These are phyloP conservation scores for Daedaleopsis sinensis DNA, from an alignment of 768 basidiomycete species.

Conservation along the genomic window DNA sequence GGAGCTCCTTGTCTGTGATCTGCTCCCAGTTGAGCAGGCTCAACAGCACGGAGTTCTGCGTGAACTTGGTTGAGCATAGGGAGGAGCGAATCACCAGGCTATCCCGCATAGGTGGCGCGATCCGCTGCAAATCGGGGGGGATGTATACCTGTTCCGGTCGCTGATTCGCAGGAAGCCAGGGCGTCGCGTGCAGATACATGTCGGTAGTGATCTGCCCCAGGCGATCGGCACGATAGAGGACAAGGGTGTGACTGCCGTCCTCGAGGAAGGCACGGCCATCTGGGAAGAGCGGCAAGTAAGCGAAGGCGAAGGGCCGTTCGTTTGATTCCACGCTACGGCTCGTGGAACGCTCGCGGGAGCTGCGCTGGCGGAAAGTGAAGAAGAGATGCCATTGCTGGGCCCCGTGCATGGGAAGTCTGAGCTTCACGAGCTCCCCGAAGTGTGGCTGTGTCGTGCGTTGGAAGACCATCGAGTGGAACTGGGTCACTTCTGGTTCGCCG, in stretches of 20 bases:
- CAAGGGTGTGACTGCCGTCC: conserved; percentile 85
- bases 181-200: conserved; percentile 72
- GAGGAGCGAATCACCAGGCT: conserved; percentile 83
- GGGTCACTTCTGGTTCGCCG: conserved; percentile 78
- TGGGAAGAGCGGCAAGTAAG: conserved; percentile 85
- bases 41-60: conserved; percentile 86
- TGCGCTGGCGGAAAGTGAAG: conserved; percentile 88
- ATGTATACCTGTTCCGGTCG: conserved; percentile 61
- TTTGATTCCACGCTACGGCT: conserved; percentile 43
- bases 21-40: conserved; percentile 82
- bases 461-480: conserved; percentile 92
- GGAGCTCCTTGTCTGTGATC: conserved; percentile 60
- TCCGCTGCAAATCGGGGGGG: conserved; percentile 61
- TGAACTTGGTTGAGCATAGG: conserved; percentile 89
- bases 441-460: conserved; percentile 86
- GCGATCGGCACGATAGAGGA: conserved; percentile 85
- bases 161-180: conserved; percentile 58
- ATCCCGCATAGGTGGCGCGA: conserved; percentile 75
- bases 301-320: conserved; percentile 90
- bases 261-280: conserved; percentile 78
- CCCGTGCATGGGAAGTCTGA: conserved; percentile 69
- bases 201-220: conserved; percentile 61
- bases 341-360: conserved; percentile 48
- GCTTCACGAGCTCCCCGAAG: conserved; percentile 91
- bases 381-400: conserved; percentile 88